These are phyloP conservation scores for Lentinula novae-zelandiae DNA, from an alignment of 1,284 basidiomycete genomes.

Conservation along the genomic window DNA sequence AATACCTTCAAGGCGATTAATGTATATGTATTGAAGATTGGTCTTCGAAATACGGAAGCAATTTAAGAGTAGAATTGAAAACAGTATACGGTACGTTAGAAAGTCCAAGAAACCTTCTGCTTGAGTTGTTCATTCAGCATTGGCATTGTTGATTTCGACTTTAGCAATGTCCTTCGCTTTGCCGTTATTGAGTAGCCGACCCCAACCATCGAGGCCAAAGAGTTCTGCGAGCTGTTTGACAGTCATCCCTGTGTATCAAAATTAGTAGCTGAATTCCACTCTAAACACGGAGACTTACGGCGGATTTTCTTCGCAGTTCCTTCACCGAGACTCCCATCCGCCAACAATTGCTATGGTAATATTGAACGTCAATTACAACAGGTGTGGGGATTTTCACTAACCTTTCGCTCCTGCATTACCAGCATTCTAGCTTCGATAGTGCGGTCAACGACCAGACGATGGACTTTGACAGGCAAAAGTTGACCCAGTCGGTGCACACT, in stretches of 20 bases:
- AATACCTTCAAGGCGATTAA: background rate
- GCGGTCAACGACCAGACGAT: conserved; percentile 53
- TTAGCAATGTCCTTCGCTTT: background rate
- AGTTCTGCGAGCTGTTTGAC: conserved; percentile 39
- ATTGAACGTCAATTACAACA: background rate
- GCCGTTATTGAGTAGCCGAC: conserved; percentile 19
- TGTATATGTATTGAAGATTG: background rate
- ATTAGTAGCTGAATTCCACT: background rate
- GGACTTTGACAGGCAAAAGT: conserved; percentile 47
- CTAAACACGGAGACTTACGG: conserved; percentile 35
- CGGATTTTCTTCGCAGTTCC: conserved; percentile 53
- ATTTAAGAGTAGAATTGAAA: background rate
- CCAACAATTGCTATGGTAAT: conserved; percentile 39
- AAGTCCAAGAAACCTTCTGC: background rate
- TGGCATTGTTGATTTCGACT: background rate
- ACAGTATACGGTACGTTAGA: background rate
- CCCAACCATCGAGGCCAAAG: conserved; percentile 45
- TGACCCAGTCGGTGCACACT: conserved; percentile 54
- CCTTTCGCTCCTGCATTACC: conserved; percentile 54
- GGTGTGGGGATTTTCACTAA: conserved; percentile 18
- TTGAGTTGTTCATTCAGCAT: background rate
- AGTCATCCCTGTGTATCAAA: conserved; percentile 31
- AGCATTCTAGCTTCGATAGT: conserved; percentile 63
- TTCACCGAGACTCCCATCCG: conserved; percentile 59
- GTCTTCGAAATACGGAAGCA: background rate